Evolutionary conservation across 805 yeast genomes (phyloP), one percentile per base, ranked within the genome.

Genomic region (Wilhelminamyces savonicus): DNA sequence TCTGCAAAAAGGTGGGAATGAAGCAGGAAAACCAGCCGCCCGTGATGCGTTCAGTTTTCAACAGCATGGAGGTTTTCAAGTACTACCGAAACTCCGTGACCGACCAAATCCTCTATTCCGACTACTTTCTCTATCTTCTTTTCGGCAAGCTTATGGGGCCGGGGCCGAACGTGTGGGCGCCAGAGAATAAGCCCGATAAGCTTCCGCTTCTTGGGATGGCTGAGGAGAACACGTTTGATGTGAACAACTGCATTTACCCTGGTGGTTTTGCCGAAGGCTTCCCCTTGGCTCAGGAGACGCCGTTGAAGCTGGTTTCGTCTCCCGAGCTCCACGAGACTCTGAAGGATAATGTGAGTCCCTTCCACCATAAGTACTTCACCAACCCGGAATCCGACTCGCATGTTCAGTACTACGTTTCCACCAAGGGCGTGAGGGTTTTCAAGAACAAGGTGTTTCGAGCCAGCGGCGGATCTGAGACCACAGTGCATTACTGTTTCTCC

Each of bases 351-450:
- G 18, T 27, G 5, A 76, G 84, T 4, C 94, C 95, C 0, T 78
- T 81, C 40, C 72, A 75, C 32, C 94, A 84, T 45, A 67, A 72
- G 23, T 84, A 72, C 46, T 86, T 86, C 58, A 78, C 90, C 4
- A 88, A 88, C 44, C 97, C 97, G 0, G 94, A 82, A 47, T 82
- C 94, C 0, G 90, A 82, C 40, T 66, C 94, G 0, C 83, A 78
- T 47, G 52, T 74, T 7, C 97, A 88, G 50, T 87, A 87, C 50
- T 87, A 79, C 48, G 77, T 74, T 4, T 73, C 88, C 0, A 44
- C 58, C 15, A 59, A 54, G 8, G 96, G 96, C 1, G 65, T 84
- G 3, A 56, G 95, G 13, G 44, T 83, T 3, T 74, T 73, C 40
- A 49, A 62, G 24, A 48, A 69, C 26, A 66, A 64, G 33, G 41